These are phyloP conservation scores for Cordyceps cateniannulata DNA, from an alignment of 2,329 filamentous ascomycete species.

Conservation along the genomic window DNA sequence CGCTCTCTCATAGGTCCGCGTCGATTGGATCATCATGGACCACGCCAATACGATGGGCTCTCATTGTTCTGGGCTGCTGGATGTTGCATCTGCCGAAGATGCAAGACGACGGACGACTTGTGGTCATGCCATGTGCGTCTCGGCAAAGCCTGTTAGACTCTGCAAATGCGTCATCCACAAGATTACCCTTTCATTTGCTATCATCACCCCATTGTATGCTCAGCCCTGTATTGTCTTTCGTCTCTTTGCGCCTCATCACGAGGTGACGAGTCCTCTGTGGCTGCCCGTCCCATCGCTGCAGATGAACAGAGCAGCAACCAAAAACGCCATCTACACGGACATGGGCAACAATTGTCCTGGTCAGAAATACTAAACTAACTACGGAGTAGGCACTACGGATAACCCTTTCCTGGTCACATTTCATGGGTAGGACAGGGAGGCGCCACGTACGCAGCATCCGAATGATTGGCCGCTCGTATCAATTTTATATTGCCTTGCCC, in stretches of 20 bases:
- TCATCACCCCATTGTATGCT: background rate
- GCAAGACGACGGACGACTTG: background rate
- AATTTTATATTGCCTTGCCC: background rate
- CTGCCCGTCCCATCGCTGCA: background rate
- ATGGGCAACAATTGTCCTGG: background rate
- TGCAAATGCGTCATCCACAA: background rate
- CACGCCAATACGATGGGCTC: background rate
- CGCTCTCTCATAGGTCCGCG: background rate
- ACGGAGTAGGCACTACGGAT: too few relatives aligned
- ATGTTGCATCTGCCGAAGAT: background rate
- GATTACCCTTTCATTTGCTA: background rate
- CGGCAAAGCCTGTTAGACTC: background rate
- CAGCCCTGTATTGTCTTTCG: background rate
- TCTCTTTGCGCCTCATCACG: background rate
- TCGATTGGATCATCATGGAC: background rate
- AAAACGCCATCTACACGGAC: constrained; percentile 5
- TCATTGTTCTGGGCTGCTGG: too few relatives aligned
- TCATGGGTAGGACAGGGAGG: background rate
- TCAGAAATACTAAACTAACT: too few relatives aligned
- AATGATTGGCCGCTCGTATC: background rate
- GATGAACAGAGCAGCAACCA: background rate
- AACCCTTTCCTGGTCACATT: background rate
- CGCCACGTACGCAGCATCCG: background rate
- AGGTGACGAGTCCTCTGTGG: background rate
- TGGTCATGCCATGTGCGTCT: background rate